These are phyloP conservation scores for Aspergillus vadensis DNA, from an alignment of 2,329 filamentous ascomycete genomes.

Conservation along the genomic window DNA sequence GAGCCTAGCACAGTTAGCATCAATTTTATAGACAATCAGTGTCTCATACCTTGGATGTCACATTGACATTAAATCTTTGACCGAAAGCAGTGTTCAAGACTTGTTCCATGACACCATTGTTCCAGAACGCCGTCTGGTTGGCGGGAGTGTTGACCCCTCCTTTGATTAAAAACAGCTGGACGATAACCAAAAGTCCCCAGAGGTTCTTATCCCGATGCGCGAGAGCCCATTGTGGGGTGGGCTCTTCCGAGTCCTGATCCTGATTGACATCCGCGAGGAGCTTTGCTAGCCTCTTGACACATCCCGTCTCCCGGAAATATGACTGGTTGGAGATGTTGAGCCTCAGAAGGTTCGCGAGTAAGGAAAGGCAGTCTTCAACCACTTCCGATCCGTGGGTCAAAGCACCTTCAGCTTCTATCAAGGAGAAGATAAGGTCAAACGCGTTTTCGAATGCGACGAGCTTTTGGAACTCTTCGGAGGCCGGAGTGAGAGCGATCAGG, in stretches of 20 bases:
- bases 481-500: conserved; percentile 82
- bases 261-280: conserved; percentile 65
- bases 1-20: conserved; percentile 56
- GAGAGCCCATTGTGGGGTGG: conserved; percentile 72
- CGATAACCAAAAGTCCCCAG: conserved; percentile 83
- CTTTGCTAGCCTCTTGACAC: conserved; percentile 69
- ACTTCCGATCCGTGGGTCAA: conserved; percentile 79
- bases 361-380: conserved; percentile 88
- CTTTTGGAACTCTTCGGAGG: conserved; percentile 87
- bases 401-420: conserved; percentile 80
- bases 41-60: conserved; percentile 71
- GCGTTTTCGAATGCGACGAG: conserved; percentile 93
- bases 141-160: conserved; percentile 78
- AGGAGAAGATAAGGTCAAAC: conserved; percentile 80
- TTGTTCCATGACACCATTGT: conserved; percentile 75
- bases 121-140: conserved; percentile 85
- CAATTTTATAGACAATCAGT: conserved; percentile 21
- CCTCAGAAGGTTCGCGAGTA: conserved; percentile 84
- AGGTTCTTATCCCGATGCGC: conserved; percentile 84
- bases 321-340: conserved; percentile 91
- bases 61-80: conserved; percentile 68
- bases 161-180: conserved; percentile 79
- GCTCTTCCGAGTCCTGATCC: conserved; percentile 56
- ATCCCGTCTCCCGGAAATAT: conserved; percentile 87
- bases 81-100: conserved; percentile 83